Evolutionary conservation across 2,329 filamentous ascomycete species (phyloP).

Genomic region (Aspergillus floridensis): DNA sequence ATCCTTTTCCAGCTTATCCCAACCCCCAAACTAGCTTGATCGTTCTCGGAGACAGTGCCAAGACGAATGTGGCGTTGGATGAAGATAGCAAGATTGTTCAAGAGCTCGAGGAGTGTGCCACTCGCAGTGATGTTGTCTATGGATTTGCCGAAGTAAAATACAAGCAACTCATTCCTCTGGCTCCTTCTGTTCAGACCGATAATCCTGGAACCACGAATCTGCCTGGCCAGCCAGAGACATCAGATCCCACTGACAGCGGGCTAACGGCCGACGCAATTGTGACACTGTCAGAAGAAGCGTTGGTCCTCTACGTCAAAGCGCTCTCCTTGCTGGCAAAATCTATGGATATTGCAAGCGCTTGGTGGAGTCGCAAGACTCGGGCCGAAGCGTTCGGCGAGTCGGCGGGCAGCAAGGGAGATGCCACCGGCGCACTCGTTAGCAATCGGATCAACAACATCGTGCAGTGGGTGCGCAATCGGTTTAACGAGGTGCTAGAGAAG

Average conservation of each 20-base stretch:
- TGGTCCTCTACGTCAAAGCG: constrained; percentile 95
- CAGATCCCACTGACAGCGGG: constrained; percentile 66
- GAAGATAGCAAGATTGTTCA: constrained; percentile 78
- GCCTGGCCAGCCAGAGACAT: constrained; percentile 35
- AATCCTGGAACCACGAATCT: constrained; percentile 25
- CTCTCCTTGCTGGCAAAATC: constrained; percentile 85
- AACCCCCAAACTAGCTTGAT: constrained; percentile 69
- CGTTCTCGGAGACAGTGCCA: constrained; percentile 60
- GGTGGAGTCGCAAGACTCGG: constrained; percentile 82
- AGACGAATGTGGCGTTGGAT: constrained; percentile 61
- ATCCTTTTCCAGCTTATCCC: constrained; percentile 81
- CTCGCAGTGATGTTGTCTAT: constrained; percentile 91
- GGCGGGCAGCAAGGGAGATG: constrained; percentile 44
- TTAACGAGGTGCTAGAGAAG: constrained; percentile 97
- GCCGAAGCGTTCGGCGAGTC: constrained; percentile 54
- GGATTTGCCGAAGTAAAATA: constrained; percentile 98
- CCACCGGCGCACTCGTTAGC: constrained; percentile 53
- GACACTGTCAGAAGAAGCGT: constrained; percentile 83
- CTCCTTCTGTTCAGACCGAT: constrained; percentile 61
- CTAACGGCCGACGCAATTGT: constrained; percentile 84
- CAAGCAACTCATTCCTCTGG: constrained; percentile 87
- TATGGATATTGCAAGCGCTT: constrained; percentile 90
- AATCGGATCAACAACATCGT: constrained; percentile 87
- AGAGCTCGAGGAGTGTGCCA: constrained; percentile 86
- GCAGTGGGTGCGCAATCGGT: constrained; percentile 89